phyloP scores from a whole-genome alignment of 257 asterid species.

The Ligustrum vulgare region DNA sequence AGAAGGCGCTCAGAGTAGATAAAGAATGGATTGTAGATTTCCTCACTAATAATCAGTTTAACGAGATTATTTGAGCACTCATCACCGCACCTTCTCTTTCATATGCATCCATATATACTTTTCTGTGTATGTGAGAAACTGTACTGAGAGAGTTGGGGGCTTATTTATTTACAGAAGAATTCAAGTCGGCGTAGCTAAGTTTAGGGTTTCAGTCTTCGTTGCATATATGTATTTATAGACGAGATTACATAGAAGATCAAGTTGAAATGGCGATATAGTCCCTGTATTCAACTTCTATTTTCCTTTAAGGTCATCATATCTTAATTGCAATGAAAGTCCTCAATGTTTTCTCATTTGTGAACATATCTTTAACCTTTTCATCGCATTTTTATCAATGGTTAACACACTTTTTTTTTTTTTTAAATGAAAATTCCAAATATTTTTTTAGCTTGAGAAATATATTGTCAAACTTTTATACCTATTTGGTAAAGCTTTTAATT shows the following conservation, averaged over 20 bases:
- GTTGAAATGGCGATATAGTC: neutral
- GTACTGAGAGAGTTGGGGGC: neutral
- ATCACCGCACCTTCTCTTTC: neutral
- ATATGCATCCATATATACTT: neutral
- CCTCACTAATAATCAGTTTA: neutral
- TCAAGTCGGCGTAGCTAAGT: neutral
- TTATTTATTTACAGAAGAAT: neutral
- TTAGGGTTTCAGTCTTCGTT: neutral
- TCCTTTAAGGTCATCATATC: too few species aligned
- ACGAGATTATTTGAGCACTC: neutral
- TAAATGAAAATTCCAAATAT: too few species aligned
- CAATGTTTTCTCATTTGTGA: too few species aligned
- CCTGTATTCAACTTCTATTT: neutral
- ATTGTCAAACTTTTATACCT: too few species aligned
- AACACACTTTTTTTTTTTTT: too few species aligned
- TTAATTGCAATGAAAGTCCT: too few species aligned
- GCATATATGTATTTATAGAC: neutral
- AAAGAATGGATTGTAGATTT: neutral
- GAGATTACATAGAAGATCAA: neutral
- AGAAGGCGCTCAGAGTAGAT: neutral
- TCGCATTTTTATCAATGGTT: too few species aligned
- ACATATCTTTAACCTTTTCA: too few species aligned
- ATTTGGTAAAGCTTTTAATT: too few species aligned
- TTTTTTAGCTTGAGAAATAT: too few species aligned
- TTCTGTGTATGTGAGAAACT: neutral